Evolutionary conservation across 768 basidiomycete species (phyloP).

Genomic region (Rhizopogon rudus): DNA sequence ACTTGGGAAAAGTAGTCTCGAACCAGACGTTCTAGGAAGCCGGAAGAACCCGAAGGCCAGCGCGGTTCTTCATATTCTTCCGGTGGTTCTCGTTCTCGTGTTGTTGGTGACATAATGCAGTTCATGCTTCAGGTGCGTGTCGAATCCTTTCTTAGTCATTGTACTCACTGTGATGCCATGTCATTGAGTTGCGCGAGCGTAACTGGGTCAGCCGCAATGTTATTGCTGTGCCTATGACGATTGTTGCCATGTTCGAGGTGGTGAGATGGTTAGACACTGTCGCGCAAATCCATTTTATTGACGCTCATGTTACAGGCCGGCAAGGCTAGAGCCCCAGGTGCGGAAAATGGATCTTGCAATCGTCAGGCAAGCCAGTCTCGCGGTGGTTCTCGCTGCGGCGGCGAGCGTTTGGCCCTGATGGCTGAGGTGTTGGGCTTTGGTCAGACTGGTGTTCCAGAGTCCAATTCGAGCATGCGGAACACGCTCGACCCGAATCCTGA

Average conservation of each 20-base stretch:
- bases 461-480: constrained; percentile 2
- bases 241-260: constrained; percentile 83
- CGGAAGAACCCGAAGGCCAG: no score
- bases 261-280: constrained; percentile 38
- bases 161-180: constrained; percentile 38
- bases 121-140: constrained; percentile 89
- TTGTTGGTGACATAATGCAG: no score
- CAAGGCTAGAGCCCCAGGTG: constrained; percentile 83
- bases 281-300: neutral
- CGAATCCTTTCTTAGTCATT: neutral
- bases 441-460: constrained; percentile 40
- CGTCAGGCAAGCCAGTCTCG: no score
- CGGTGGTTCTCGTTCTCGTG: no score
- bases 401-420: no score
- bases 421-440: constrained; percentile 47
- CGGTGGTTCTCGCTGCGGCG: no score
- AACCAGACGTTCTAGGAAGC: no score
- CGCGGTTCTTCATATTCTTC: no score
- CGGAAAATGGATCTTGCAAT: no score
- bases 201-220: constrained; percentile 75
- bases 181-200: constrained; percentile 81
- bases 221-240: constrained; percentile 77
- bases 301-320: constrained; percentile 48
- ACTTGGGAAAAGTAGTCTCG: no score
- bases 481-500: no score